Base-by-base conservation (phyloP, 2,329 filamentous ascomycete species). In the Arthrobotrys musiformis region DNA sequence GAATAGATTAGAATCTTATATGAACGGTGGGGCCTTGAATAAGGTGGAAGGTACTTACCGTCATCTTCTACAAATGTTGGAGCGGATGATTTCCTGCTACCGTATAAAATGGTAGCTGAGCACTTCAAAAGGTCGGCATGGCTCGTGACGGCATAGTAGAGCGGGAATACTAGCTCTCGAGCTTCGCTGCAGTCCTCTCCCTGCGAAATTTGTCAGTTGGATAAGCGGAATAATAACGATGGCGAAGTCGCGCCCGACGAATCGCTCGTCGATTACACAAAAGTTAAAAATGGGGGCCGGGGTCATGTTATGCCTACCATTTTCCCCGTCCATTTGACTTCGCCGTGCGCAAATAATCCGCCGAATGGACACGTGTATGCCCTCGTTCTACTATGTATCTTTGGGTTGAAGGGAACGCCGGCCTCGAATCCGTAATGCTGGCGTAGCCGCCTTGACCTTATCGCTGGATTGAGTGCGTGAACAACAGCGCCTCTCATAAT, bases 401-500 rank as follows among this genome's bases (percentile, higher is more conserved):
- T 1, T 0, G 37, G 61, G 13, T 67, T 24, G 33, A 50, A 74
- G 0, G 0, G 19, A 1, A n/a, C 0, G 5, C 3, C 1, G 8
- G 26, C 50, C 0, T 1, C 5, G 26, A 78, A 56, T 7, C 74
- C 74, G 13, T 78, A 78, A 63, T 78, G 74, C 15, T 62, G 62
- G 15, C 74, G 58, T 11, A 78, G 11, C 1, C 33, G 22, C 15
- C 74, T 54, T 4, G 67, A 61, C 40, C 17, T 58, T 5, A 78
- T 35, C 2, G 33, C 35, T 0, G 74, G 67, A 19, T 63, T 15
- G 0, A 72, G n/a, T 1, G 11, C 35, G 8, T 67, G 52, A 0
- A 72, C 15, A n/a, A 78, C 35, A 9, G 74, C 74, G 2, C 74
- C 74, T 42, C 61, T 46, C 61, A 78, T 63, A 1, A 78, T 78